A percentile compares a stretch with the other conserved stretches of the same genome.
phyloP scores from a whole-genome alignment of 2,329 filamentous ascomycete species.

The Botrytis fabae region DNA sequence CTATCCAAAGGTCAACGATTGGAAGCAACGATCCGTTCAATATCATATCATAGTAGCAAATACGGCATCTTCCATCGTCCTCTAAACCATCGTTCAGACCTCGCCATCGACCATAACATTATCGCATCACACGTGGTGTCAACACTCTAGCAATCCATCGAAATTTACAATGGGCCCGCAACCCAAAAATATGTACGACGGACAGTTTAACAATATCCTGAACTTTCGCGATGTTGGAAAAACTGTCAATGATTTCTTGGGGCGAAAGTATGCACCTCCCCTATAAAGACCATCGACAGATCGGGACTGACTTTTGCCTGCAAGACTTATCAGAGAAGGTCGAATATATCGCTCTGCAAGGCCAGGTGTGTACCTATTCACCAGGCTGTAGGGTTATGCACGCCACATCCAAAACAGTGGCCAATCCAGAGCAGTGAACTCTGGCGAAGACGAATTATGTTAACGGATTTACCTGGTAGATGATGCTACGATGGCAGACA shows the following conservation, averaged over 20 bases:
- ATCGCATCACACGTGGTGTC: background rate
- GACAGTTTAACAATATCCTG: slow-evolving; percentile 56
- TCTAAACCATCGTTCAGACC: background rate
- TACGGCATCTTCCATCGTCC: background rate
- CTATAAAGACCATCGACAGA: background rate
- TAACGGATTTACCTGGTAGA: slow-evolving; percentile 50
- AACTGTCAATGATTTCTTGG: slow-evolving; percentile 61
- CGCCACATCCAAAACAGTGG: background rate
- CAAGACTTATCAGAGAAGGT: slow-evolving; percentile 56
- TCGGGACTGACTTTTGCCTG: slow-evolving; percentile 21
- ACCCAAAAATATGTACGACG: slow-evolving; percentile 9
- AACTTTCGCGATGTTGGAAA: slow-evolving; percentile 78
- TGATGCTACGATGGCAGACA: slow-evolving; percentile 68
- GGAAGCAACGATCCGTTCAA: slow-evolving; percentile 2
- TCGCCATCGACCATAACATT: background rate
- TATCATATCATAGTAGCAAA: background rate
- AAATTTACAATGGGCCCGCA: background rate
- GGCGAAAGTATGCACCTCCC: slow-evolving; percentile 50
- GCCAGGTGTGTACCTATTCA: slow-evolving; percentile 47
- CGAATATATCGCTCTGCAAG: slow-evolving; percentile 68
- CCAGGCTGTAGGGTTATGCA: background rate
- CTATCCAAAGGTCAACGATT: background rate
- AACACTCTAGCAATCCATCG: background rate
- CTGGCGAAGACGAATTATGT: background rate
- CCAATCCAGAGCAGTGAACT: background rate